These are phyloP conservation scores for Mariannaea sp. DNA, from an alignment of 2,329 filamentous ascomycete genomes.

Conservation along the genomic window DNA sequence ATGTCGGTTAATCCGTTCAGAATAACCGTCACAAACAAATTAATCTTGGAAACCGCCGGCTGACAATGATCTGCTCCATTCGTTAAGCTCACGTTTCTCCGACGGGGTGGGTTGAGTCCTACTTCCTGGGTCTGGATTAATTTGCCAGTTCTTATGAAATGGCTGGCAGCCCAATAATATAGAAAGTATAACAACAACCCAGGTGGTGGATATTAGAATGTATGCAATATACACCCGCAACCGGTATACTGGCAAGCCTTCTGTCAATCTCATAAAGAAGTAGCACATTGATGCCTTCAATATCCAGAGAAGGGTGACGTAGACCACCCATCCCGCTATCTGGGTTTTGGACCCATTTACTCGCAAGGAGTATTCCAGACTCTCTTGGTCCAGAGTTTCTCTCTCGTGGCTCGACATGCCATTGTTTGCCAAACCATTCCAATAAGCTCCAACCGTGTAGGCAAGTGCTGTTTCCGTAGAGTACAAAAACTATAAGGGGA, in stretches of 20 bases:
- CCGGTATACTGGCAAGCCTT: slow-evolving; percentile 20
- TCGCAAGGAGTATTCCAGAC: slow-evolving; percentile 46
- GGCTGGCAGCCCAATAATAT: slow-evolving; percentile 43
- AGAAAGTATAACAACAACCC: slow-evolving; percentile 38
- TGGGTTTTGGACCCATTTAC: slow-evolving; percentile 57
- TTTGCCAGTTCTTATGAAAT: slow-evolving; percentile 46
- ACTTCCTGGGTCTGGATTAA: slow-evolving; percentile 47
- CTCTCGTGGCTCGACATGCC: slow-evolving; percentile 54
- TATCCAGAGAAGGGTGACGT: slow-evolving; percentile 55
- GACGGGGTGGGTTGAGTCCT: neutral
- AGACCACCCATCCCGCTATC: slow-evolving; percentile 55
- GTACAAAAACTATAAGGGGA: slow-evolving; percentile 12
- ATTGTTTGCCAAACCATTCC: slow-evolving; percentile 53
- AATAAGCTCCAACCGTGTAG: slow-evolving; percentile 44
- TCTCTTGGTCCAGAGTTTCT: slow-evolving; percentile 44
- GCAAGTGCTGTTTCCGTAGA: slow-evolving; percentile 30
- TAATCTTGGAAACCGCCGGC: slow-evolving; percentile 52
- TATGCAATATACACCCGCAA: slow-evolving; percentile 39
- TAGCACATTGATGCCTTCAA: slow-evolving; percentile 56
- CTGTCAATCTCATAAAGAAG: slow-evolving; percentile 55
- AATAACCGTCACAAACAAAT: slow-evolving; percentile 53
- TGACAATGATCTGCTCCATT: slow-evolving; percentile 47
- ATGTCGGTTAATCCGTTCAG: slow-evolving; percentile 59
- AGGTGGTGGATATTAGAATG: slow-evolving; percentile 38
- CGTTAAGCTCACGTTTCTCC: neutral